Percentiles rank a stretch among this genome's conserved stretches.
phyloP scores from a whole-genome alignment of 768 basidiomycete genomes.

The Macrolepiota fuliginosa region DNA sequence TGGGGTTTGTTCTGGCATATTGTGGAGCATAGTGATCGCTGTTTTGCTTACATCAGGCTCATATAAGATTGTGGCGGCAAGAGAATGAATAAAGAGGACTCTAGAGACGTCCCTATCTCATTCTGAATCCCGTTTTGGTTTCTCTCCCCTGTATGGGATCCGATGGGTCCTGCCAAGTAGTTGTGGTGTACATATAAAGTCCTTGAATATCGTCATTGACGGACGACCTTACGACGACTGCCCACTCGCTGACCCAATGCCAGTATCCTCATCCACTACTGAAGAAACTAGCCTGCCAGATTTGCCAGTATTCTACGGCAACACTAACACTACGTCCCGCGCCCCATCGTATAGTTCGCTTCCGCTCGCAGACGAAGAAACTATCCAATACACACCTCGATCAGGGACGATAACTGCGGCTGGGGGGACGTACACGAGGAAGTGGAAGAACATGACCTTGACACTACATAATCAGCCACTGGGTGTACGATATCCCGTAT shows the following conservation, averaged over 20 bases:
- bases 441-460: slow-evolving; percentile 32
- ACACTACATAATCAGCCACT: slow-evolving; percentile 37
- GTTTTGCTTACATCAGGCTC: no score
- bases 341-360: slow-evolving; percentile 32
- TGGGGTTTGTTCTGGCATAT: no score
- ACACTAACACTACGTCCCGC: slow-evolving; percentile 10
- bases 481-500: slow-evolving; percentile 27
- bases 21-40: no score
- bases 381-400: slow-evolving; percentile 37
- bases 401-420: slow-evolving; percentile 18
- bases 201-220: no score
- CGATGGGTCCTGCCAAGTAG: no score
- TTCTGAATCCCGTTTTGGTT: no score
- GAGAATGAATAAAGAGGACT: no score
- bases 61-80: no score
- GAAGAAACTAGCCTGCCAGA: not conserved
- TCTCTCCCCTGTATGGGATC: no score
- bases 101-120: no score
- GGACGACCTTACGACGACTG: no score
- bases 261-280: not conserved
- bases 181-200: no score
- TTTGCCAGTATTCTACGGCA: slow-evolving; percentile 13
- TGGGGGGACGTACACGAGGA: slow-evolving; percentile 26
- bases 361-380: slow-evolving; percentile 31
- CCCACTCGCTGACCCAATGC: not conserved